Base-by-base conservation (phyloP, 2,329 filamentous ascomycete genomes). In the Phyllosticta paracitricarpa region DNA sequence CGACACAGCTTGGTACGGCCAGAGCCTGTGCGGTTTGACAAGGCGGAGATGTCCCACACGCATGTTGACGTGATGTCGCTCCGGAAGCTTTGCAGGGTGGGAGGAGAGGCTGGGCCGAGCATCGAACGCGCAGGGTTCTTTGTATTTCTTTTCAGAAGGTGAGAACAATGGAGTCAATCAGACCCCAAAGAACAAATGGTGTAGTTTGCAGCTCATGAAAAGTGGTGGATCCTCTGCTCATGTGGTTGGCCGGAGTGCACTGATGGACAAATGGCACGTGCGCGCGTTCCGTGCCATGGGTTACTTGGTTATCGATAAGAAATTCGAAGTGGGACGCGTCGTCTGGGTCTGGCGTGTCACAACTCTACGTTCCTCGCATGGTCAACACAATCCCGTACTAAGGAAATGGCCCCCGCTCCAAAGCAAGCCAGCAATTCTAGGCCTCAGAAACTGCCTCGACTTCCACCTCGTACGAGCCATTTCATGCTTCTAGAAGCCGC, bases 391-490 rank as follows among this genome's bases (percentile, higher is more conserved):
- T 69, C 56, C 58, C 64, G 22, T 63, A 63, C 8, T 64, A 61
- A 59, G 66, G 4, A 30, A 8, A 19, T 19, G 22, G 57, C 56
- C 22, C n/a, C 30, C 7, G 28, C 17, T 6, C 9, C 54, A 2
- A 61, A 56, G 54, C 53, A 28, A 6, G n/a, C 19, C 17, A 22
- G 22, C 10, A 51, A 35, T 10, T n/a, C 55, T 0, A 51, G 14
- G 14, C 48, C 33, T 4, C 7, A 10, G 7, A 63, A 63, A 22
- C 51, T 61, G 24, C 56, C 58, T 17, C 57, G 53, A 10, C 54
- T 71, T 19, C 69, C 71, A 54, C 33, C 59, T 19, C 65, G 70
- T 71, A 65, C 61, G 65, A 54, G 6, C 9, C 28, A 24, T 8
- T n/a, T 25, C 61, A 51, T 17, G 40, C 51, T 8, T 33, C 6